Evolutionary conservation across 2,329 filamentous ascomycete genomes (phyloP), one percentile per base, ranked within the genome.

Genomic region (Colletotrichum sp.): DNA sequence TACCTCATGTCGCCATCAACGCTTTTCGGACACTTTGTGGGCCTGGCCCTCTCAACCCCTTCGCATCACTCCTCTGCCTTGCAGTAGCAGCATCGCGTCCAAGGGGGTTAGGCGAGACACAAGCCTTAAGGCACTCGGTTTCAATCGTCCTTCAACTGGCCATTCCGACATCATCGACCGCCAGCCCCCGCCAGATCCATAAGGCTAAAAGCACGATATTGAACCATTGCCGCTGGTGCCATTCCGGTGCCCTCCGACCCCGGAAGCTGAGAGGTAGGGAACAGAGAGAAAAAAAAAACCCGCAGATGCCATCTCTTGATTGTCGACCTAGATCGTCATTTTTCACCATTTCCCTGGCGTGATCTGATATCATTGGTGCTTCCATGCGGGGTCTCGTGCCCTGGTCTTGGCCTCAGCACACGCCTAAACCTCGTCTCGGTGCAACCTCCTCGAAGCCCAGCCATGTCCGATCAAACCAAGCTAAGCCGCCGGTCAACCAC

Each of bases 301-400:
- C 60, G 67, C 68, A 52, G 62, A 62, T 62, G 72, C 30, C 52
- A 52, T 66, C 49, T 62, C 68, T 75, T 72, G 72, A 68, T 68
- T 72, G 26, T 75, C 36, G 39, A 26, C 13, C n/a, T 69, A 66
- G 63, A 72, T 76, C 74, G 64, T 52, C 71, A 34, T 32, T 60
- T 69, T 52, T 49, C 49, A 30, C 44, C 12, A 28, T 49, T 18
- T 52, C 28, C 34, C 64, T 68, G 39, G 70, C 65, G 59, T 73
- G 34, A 76, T 73, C 55, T 73, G 69, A 60, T 68, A 64, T 76
- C 63, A 76, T 68, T 73, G 69, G 73, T 73, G 64, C 73, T 63
- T 12, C 26, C 32, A 49, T 52, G 69, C 64, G 63, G 65, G 74
- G 70, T 74, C 70, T 65, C 64, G 30, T 69, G 70, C 70, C 74